Percentiles rank a stretch among this genome's conserved stretches.
These are phyloP conservation scores for Zasmidium citrigriseum DNA, from an alignment of 2,329 filamentous ascomycete genomes.

Conservation along the genomic window DNA sequence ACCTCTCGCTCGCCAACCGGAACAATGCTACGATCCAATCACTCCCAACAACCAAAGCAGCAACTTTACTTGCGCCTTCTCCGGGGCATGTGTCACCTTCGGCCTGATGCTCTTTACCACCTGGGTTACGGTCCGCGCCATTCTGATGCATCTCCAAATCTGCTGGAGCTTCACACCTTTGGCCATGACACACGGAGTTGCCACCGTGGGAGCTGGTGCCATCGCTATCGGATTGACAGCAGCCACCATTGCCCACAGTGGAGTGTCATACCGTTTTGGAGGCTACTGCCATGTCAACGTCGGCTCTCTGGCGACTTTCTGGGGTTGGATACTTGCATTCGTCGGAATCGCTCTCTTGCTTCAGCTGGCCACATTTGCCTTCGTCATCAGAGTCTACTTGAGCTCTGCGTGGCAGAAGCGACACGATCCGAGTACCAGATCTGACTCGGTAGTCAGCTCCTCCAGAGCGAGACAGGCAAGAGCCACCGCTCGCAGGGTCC, in stretches of 20 bases:
- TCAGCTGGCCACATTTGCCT: conserved; percentile 37
- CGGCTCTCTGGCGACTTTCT: conserved; percentile 40
- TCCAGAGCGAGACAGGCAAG: conserved; percentile 45
- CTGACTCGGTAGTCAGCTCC: conserved; percentile 21
- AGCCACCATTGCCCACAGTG: conserved; percentile 46
- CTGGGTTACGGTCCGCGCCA: conserved; percentile 67
- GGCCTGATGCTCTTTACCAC: conserved; percentile 78
- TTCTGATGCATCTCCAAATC: conserved; percentile 42
- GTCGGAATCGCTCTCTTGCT: conserved; percentile 34
- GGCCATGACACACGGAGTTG: conserved; percentile 32
- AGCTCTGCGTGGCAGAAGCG: conserved; percentile 21
- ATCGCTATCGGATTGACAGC: conserved; percentile 35
- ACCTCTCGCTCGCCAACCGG: conserved; percentile 70
- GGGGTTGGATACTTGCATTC: conserved; percentile 41
- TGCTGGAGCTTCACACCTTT: conserved; percentile 40
- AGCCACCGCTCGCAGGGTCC: conserved; percentile 71
- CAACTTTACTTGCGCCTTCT: conserved; percentile 74
- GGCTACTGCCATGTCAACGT: conserved; percentile 85
- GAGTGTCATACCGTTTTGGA: conserved; percentile 65
- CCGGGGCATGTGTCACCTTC: conserved; percentile 73
- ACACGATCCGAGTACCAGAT: conserved; percentile 17
- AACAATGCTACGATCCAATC: conserved; percentile 79
- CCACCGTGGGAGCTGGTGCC: conserved; percentile 34
- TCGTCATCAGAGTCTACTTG: conserved; percentile 40
- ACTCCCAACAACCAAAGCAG: conserved; percentile 82